Conservation (phyloP, 2,329 filamentous ascomycete species). For the Zasmidium angulare region DNA sequence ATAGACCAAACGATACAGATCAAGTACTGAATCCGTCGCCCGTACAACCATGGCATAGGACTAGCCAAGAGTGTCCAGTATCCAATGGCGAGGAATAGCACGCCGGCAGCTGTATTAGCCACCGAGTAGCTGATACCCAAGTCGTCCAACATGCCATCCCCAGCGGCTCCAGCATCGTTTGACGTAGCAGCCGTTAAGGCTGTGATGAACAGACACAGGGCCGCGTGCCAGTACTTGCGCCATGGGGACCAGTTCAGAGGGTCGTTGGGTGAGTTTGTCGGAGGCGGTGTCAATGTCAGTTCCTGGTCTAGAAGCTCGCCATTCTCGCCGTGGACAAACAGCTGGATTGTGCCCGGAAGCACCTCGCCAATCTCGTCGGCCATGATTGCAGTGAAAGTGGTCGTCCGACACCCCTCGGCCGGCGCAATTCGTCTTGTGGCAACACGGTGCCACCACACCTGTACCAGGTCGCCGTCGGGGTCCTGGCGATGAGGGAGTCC, state of each 20-base stretch:
- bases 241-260: constrained; percentile 33
- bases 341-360: constrained; percentile 24
- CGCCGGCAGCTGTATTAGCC: constrained; percentile 58
- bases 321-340: constrained; percentile 19
- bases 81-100: constrained; percentile 57
- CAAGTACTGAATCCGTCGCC: constrained; percentile 56
- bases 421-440: background rate
- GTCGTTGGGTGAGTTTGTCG: constrained; percentile 39
- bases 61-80: constrained; percentile 56
- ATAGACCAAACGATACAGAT: constrained; percentile 52
- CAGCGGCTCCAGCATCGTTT: constrained; percentile 56
- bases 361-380: constrained; percentile 15
- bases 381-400: constrained; percentile 6
- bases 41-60: constrained; percentile 56
- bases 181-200: constrained; percentile 57
- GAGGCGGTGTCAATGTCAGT: constrained; percentile 55
- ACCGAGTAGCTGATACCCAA: constrained; percentile 53
- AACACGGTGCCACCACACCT: background rate
- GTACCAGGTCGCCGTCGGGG: background rate
- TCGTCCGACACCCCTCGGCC: background rate
- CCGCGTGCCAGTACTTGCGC: constrained; percentile 38
- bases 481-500: background rate
- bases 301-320: constrained; percentile 36
- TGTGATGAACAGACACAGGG: constrained; percentile 55
- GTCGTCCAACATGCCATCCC: constrained; percentile 51